Percentiles rank a stretch among this genome's conserved stretches.
Evolutionary conservation across 1,284 basidiomycete species (phyloP).

Genomic region (Cryptococcus sp.): DNA sequence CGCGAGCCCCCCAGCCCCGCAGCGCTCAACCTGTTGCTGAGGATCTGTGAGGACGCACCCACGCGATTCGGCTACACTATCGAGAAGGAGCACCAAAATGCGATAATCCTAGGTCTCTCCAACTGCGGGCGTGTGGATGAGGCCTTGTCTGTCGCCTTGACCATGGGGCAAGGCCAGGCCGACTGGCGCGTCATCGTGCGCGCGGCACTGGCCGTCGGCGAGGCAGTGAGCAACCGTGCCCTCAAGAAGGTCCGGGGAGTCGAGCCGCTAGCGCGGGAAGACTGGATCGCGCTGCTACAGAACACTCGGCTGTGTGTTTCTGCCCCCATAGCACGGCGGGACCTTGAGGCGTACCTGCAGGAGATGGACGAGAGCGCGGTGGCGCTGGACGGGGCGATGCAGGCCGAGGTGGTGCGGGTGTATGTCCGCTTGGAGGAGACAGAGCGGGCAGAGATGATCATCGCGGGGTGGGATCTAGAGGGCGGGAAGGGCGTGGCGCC

Average conservation of each 20-base stretch:
- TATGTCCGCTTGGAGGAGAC: slow-evolving; percentile 15
- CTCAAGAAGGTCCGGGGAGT: slow-evolving; percentile 3
- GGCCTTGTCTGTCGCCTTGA: slow-evolving; percentile 11
- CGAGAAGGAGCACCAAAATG: neutral
- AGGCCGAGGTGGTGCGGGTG: slow-evolving; percentile 17
- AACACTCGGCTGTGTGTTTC: neutral
- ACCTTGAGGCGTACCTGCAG: neutral
- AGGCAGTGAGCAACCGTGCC: neutral
- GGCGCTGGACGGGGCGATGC: slow-evolving; percentile 7
- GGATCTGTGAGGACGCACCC: slow-evolving; percentile 16
- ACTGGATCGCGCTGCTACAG: slow-evolving; percentile 8
- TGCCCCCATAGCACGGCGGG: no score
- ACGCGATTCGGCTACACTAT: slow-evolving; percentile 8
- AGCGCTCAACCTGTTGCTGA: slow-evolving; percentile 11
- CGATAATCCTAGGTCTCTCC: slow-evolving; percentile 4
- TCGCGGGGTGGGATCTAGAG: slow-evolving; percentile 2
- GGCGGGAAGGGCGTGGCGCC: neutral
- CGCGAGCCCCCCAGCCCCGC: neutral
- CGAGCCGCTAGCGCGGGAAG: neutral
- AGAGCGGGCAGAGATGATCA: slow-evolving; percentile 12
- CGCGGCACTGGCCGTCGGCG: neutral
- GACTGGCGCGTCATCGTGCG: slow-evolving; percentile 15
- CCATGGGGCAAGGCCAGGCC: neutral
- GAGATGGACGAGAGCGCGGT: slow-evolving; percentile 7
- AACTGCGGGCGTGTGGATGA: slow-evolving; percentile 5